phyloP scores from a whole-genome alignment of 257 asterid genomes.

The Solanum pennellii region DNA sequence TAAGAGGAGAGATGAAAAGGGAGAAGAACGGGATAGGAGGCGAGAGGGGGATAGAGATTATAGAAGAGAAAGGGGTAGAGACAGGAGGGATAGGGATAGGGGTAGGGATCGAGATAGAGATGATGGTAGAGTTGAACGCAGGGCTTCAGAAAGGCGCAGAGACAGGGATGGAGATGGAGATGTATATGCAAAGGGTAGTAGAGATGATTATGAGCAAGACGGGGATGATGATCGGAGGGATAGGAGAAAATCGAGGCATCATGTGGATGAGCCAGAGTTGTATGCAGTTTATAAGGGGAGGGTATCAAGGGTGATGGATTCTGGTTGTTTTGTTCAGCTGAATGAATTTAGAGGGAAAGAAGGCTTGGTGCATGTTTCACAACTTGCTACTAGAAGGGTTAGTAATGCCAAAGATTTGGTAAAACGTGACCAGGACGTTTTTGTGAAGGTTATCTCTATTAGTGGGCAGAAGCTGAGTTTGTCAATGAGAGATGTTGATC shows the following conservation, averaged over 20 bases:
- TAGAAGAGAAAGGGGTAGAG: conserved; percentile 18
- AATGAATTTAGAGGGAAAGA: conserved; percentile 64
- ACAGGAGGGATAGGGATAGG: neutral
- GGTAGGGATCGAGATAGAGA: conserved; percentile 23
- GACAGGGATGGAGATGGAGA: neutral
- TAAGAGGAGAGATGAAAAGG: conserved; percentile 24
- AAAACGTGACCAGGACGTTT: conserved; percentile 86
- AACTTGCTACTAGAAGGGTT: conserved; percentile 76
- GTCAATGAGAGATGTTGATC: conserved; percentile 96
- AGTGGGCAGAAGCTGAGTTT: conserved; percentile 77
- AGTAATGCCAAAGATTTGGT: conserved; percentile 80
- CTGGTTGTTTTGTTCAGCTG: conserved; percentile 92
- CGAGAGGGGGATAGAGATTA: neutral
- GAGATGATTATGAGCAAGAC: conserved; percentile 22
- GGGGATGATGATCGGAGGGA: conserved; percentile 33
- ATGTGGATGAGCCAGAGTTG: conserved; percentile 46
- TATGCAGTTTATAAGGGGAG: conserved; percentile 72
- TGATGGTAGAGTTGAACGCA: conserved; percentile 7
- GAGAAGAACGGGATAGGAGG: conserved; percentile 6
- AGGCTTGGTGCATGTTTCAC: conserved; percentile 83
- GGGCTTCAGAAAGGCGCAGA: conserved; percentile 13
- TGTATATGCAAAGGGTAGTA: neutral
- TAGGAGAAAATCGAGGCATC: conserved; percentile 20
- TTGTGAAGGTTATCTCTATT: conserved; percentile 69
- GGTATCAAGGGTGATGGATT: conserved; percentile 83